Base-by-base conservation (phyloP, 2,329 filamentous ascomycete genomes). In the Ophiostoma piceae region DNA sequence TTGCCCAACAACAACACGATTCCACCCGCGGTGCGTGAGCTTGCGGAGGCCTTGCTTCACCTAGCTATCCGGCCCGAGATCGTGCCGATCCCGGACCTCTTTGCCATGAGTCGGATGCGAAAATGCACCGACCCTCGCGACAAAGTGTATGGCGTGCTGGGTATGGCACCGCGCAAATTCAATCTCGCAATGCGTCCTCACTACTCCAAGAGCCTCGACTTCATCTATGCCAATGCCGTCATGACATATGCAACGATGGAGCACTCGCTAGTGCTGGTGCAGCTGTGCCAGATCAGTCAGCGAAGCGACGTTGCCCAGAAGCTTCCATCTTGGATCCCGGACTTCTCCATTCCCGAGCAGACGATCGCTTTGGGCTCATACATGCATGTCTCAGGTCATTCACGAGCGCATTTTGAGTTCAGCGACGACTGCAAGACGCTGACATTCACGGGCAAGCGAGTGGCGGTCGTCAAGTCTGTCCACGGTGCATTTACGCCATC, bases 211-310 rank as follows among this genome's bases (percentile, higher is more conserved):
- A 54, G n/a, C 51, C 7, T 54, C 51, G 51, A 54, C 0, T 26
- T 26, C 12, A 54, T 54, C 8, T 54, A 54, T 26, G 51, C 51
- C 1, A 22, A 54, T 26, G 51, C 51, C 7, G 51, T 54, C n/a
- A 54, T 54, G 7, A 54, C 51, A 26, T 54, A 54, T 54, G 51
- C 51, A 54, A 54, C 26, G 51, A 54, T 54, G 51, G 22, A 54
- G 51, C 51, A 54, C 51, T 54, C 51, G 51, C 5, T 54, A 6
- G 51, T 54, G 3, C 51, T 54, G n/a, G 22, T 54, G 7, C 51
- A 54, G n/a, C 11, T 54, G 9, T 54, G 51, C 11, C 51, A 54
- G 51, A 54, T 54, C 2, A 26, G n/a, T n/a, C 51, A 26, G 51
- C 51, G 26, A 29, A 29, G 26, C 26, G 26, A 29, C 26, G 26